Percentiles rank a stretch among this genome's conserved stretches.
Conservation (phyloP, 2,329 filamentous ascomycete species). For the Diplodia scrobiculata region DNA sequence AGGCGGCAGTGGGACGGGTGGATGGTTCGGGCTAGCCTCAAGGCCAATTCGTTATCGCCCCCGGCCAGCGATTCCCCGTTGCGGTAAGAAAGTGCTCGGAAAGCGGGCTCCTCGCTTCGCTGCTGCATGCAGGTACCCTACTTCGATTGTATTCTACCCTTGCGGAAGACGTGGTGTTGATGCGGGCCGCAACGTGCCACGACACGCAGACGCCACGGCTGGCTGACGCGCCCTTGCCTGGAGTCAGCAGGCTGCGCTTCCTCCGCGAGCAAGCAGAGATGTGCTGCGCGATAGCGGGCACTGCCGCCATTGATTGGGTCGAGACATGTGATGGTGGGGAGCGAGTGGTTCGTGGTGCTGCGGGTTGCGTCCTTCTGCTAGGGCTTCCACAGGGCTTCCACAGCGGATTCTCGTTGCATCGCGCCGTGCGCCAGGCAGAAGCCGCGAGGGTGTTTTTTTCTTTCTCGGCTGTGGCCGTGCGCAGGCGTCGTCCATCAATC, state of each 20-base stretch:
- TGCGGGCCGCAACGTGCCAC: constrained; percentile 1
- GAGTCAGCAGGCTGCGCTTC: not conserved
- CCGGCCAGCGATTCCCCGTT: not conserved
- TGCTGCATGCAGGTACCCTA: constrained; percentile 15
- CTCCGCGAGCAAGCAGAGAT: not conserved
- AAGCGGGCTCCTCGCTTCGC: constrained; percentile 17
- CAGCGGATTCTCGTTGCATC: not conserved
- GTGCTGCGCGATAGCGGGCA: not conserved
- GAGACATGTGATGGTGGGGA: not conserved
- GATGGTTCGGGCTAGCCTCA: constrained; percentile 17
- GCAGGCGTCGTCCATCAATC: not conserved
- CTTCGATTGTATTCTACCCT: not conserved
- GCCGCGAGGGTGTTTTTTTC: not conserved
- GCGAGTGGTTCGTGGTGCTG: not conserved
- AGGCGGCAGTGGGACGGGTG: not conserved
- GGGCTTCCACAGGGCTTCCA: not conserved
- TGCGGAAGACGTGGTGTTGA: not conserved
- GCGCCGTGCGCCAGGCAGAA: not conserved
- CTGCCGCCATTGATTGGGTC: not conserved
- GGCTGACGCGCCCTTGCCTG: not conserved
- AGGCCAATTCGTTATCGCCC: not conserved
- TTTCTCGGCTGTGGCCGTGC: not conserved
- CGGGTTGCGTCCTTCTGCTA: too few species aligned
- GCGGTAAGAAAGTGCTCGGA: constrained; percentile 5
- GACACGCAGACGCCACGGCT: constrained; percentile 1